These are phyloP conservation scores for Sungouiozyma intestinalis DNA, from an alignment of 805 yeast genomes.

Conservation along the genomic window DNA sequence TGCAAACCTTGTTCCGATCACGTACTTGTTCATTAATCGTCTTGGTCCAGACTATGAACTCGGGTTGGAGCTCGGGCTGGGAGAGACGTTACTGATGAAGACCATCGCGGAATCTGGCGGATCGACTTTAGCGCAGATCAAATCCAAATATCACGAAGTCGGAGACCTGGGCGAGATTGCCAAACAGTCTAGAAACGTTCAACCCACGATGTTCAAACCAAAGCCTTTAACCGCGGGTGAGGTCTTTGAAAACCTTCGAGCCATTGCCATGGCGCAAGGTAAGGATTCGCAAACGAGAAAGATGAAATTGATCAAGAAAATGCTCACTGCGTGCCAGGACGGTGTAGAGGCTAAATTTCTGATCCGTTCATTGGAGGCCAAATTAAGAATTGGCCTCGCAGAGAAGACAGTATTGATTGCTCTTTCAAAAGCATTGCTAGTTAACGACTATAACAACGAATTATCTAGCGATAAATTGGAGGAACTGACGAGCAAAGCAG, in stretches of 20 bases:
- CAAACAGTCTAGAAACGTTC: slow-evolving; percentile 67
- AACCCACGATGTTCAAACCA: slow-evolving; percentile 90
- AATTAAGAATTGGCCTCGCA: slow-evolving; percentile 84
- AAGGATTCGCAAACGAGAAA: slow-evolving; percentile 72
- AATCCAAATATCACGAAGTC: slow-evolving; percentile 58
- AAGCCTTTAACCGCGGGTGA: slow-evolving; percentile 59
- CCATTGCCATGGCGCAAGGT: slow-evolving; percentile 72
- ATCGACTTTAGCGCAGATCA: slow-evolving; percentile 57
- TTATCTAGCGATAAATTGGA: slow-evolving; percentile 26
- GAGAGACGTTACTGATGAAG: slow-evolving; percentile 79
- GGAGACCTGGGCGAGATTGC: slow-evolving; percentile 94
- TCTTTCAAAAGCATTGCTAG: slow-evolving; percentile 70
- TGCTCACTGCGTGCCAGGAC: slow-evolving; percentile 70
- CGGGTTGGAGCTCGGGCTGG: slow-evolving; percentile 86
- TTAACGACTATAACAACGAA: slow-evolving; percentile 39
- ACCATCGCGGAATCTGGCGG: slow-evolving; percentile 90
- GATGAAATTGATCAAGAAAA: slow-evolving; percentile 64
- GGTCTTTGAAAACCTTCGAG: slow-evolving; percentile 65
- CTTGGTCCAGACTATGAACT: slow-evolving; percentile 89
- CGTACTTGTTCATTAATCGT: slow-evolving; percentile 78
- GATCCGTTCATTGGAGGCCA: slow-evolving; percentile 86
- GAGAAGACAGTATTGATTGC: slow-evolving; percentile 84
- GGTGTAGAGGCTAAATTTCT: slow-evolving; percentile 84
- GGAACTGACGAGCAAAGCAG: slow-evolving; percentile 51
- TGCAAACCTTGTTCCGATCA: slow-evolving; percentile 50